Evolutionary conservation across 2,329 filamentous ascomycete genomes (phyloP).

Genomic region (Aspergillus sclerotialis): DNA sequence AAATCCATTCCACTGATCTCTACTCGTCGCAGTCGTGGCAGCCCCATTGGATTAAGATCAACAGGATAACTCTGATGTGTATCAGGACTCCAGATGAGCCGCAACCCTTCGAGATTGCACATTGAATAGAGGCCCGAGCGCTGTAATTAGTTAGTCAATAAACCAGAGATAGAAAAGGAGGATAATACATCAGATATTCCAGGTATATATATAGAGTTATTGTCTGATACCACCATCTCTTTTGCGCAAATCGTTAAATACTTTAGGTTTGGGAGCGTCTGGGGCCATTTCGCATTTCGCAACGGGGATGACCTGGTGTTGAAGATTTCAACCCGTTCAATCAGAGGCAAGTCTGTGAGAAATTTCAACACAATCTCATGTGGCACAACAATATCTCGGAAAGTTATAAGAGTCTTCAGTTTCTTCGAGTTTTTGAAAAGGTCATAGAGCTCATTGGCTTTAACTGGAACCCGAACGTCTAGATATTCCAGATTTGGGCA

Average conservation of each 20-base stretch:
- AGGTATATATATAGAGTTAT: slow-evolving; percentile 15
- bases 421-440: slow-evolving; percentile 19
- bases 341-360: slow-evolving; percentile 16
- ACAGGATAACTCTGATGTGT: slow-evolving; percentile 12
- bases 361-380: slow-evolving; percentile 19
- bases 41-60: slow-evolving; percentile 8
- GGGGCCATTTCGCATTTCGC: slow-evolving; percentile 14
- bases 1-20: slow-evolving; percentile 21
- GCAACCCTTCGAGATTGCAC: slow-evolving; percentile 27
- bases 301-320: slow-evolving; percentile 11
- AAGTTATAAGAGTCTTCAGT: slow-evolving; percentile 20
- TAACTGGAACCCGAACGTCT: slow-evolving; percentile 17
- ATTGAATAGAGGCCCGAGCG: slow-evolving; percentile 10
- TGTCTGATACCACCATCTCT: no score
- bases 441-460: slow-evolving; percentile 14
- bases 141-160: slow-evolving; percentile 5
- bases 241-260: no score
- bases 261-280: slow-evolving; percentile 22
- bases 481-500: slow-evolving; percentile 28
- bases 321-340: slow-evolving; percentile 22
- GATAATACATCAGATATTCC: slow-evolving; percentile 2
- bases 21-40: slow-evolving; percentile 19
- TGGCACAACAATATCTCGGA: slow-evolving; percentile 16
- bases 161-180: neutral
- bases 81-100: slow-evolving; percentile 21